Base-by-base conservation (phyloP, 176 grass and related monocot genomes). In the Alopecurus myosuroides region DNA sequence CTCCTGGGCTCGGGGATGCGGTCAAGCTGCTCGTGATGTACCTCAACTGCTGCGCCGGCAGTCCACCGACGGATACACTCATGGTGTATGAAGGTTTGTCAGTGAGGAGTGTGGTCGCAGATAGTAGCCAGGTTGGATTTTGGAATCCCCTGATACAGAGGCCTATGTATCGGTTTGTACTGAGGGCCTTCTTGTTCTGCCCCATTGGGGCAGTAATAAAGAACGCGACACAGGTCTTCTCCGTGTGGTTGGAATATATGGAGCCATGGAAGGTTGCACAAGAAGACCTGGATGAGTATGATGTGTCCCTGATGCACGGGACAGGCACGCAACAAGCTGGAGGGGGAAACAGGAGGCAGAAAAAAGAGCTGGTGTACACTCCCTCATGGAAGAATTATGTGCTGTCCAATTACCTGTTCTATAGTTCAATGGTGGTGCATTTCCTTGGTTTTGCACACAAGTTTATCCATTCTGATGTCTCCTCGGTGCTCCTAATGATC, bases 391-490 rank as follows among this genome's bases (percentile, higher is more conserved):
- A 87, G 79, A 86, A 45, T 23, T 98, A 91, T n/a, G 88, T 95
- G 77, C 80, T 98, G 51, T 86, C 90, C 39, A 98, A 94, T 84
- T 98, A 98, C 90, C 55, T 98, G 11, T 93, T 98, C 88, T 98
- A 98, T 77, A 98, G 77, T 66, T 94, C 87, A 6, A 71, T 98
- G 90, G 82, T 94, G 44, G 72, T 98, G 46, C 92, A 98, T 82
- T 98, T 98, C 88, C 85, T 98, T 28, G 92, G 87, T 18, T 98
- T 98, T 82, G 90, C 95, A 18, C 95, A 98, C 78, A 98, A 91
- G 68, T 94, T 94, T 80, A 90, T 98, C 70, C 92, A 98, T 81
- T 78, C 92, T 35, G 85, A 87, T 44, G 85, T 87, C 28, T 25
- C 78, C 35, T 66, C 79, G 0, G 69, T 87, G 48, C 85, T 87